Conservation (phyloP, 202 grass and related monocot genomes). For the Zizania palustris region DNA sequence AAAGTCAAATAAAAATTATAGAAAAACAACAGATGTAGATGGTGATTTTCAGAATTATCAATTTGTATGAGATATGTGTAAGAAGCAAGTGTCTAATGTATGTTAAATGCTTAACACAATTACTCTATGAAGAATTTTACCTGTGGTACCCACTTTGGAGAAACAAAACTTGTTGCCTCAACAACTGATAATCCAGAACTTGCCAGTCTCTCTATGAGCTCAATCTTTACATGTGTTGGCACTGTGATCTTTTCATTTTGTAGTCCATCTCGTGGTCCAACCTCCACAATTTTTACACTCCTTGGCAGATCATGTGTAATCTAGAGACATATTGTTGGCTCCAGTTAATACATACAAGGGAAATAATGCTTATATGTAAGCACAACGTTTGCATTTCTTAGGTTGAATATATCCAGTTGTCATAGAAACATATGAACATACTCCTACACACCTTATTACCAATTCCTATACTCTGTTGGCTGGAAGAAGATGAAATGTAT, state of each 20-base stretch:
- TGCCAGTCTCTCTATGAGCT: constrained; percentile 74
- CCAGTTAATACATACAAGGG: background rate
- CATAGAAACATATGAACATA: constrained; percentile 14
- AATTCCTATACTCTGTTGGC: constrained; percentile 30
- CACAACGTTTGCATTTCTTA: background rate
- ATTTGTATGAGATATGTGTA: background rate
- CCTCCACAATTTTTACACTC: constrained; percentile 89
- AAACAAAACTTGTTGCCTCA: constrained; percentile 92
- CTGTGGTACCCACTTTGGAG: constrained; percentile 98
- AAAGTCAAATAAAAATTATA: constrained; percentile 6
- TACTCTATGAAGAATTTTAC: constrained; percentile 39
- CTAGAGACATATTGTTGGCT: constrained; percentile 41
- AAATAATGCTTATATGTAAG: background rate
- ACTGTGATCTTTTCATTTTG: constrained; percentile 81
- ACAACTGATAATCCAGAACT: constrained; percentile 69
- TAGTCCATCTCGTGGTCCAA: constrained; percentile 89
- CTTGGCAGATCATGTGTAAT: constrained; percentile 54
- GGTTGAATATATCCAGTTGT: constrained; percentile 3
- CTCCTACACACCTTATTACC: constrained; percentile 47
- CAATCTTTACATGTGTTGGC: constrained; percentile 74
- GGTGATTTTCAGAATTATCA: background rate
- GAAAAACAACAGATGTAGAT: background rate
- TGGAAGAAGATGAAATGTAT: constrained; percentile 52
- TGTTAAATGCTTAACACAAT: background rate
- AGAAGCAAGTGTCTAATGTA: background rate